Conservation (phyloP, 108 stramenopile genomes). For the Cyclotella sp. region DNA sequence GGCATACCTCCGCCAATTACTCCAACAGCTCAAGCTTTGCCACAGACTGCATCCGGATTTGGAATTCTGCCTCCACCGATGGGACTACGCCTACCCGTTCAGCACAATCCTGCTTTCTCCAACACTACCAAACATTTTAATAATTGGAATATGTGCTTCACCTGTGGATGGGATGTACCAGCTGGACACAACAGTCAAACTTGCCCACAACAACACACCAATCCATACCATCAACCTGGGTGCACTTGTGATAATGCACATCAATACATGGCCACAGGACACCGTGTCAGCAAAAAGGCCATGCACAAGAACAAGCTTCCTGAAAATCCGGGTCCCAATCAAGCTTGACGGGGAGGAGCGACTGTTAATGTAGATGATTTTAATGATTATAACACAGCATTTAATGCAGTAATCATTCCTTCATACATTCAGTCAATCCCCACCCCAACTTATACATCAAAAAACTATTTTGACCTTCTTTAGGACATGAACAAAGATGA, state of each 20-base stretch:
- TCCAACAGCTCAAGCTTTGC: neutral
- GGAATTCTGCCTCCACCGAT: slow-evolving; percentile 1
- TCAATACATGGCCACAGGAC: slow-evolving; percentile 5
- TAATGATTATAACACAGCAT: neutral
- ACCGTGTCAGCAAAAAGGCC: slow-evolving; percentile 6
- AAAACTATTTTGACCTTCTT: slow-evolving; percentile 7
- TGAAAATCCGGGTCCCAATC: slow-evolving; percentile 18
- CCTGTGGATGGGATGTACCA: slow-evolving; percentile 22
- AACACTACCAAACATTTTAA: slow-evolving; percentile 25
- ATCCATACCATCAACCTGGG: neutral
- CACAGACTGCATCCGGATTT: neutral
- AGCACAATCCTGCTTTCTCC: slow-evolving; percentile 18
- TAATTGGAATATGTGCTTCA: slow-evolving; percentile 28
- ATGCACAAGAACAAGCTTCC: slow-evolving; percentile 17
- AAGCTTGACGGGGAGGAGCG: slow-evolving; percentile 24
- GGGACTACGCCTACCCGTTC: neutral
- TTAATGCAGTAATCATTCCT: neutral
- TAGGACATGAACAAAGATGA: slow-evolving; percentile 4
- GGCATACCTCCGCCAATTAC: neutral
- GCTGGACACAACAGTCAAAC: slow-evolving; percentile 19
- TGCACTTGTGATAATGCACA: slow-evolving; percentile 3
- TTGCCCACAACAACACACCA: neutral
- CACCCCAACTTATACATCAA: neutral
- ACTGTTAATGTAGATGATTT: slow-evolving; percentile 3
- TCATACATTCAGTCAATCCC: slow-evolving; percentile 14